phyloP scores from a whole-genome alignment of 306 rosid genomes.

The Dryas octopetala region DNA sequence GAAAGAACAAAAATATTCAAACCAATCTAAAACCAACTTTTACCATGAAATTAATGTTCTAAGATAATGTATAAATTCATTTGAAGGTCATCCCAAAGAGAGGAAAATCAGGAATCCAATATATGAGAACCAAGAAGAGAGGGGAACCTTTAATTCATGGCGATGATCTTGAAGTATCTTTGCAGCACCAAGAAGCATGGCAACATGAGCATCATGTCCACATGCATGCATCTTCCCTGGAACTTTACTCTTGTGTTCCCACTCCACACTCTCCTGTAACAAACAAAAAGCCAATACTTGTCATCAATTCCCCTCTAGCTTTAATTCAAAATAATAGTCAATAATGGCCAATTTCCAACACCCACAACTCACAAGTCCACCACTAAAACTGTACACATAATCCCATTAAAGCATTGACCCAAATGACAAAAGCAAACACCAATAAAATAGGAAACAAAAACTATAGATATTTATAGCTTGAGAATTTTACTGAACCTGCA shows the following conservation, averaged over 20 bases:
- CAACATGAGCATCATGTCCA: constrained; percentile 92
- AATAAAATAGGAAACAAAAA: too few species aligned
- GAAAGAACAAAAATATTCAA: too few species aligned
- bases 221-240: constrained; percentile 96
- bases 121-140: not conserved
- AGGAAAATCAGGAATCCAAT: too few species aligned
- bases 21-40: too few species aligned
- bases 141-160: constrained; percentile 42
- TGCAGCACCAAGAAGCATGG: constrained; percentile 97
- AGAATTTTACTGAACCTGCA: constrained; percentile 49
- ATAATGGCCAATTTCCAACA: not conserved
- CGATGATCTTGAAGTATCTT: constrained; percentile 64
- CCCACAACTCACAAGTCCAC: not conserved
- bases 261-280: constrained; percentile 70
- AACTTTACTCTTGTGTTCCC: constrained; percentile 88
- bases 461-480: not conserved
- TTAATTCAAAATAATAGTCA: not conserved
- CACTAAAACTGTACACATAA: not conserved
- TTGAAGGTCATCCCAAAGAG: too few species aligned
- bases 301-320: not conserved
- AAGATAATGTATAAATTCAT: too few species aligned
- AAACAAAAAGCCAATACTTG: not conserved
- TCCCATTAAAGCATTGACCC: not conserved
- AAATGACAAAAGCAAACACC: too few species aligned
- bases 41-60: too few species aligned